Base-by-base conservation (phyloP, 805 yeast genomes). In the Candida easanensis region DNA sequence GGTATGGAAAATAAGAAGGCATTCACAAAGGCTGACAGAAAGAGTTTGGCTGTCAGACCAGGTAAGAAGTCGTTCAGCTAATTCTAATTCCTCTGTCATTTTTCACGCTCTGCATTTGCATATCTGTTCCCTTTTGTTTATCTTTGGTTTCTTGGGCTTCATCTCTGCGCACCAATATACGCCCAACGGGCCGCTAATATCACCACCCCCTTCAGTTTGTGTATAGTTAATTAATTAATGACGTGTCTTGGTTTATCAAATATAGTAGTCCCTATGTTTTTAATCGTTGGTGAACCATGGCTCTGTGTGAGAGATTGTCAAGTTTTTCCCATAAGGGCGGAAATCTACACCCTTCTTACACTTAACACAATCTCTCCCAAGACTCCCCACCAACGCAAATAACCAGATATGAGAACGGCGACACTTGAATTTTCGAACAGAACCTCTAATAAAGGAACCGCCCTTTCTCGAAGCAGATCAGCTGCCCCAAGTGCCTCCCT, bases 1-100 rank as follows among this genome's bases (percentile, higher is more conserved):
- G 79, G 84, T 2, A 71, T 87, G 77, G 81, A 81, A 5, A 76
- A 76, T 44, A 78, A 76, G 53, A 71, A 68, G 42, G 74, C 78
- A 3, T 79, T 88, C 66, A 71, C 71, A 46, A 70, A 68, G 46
- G 85, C 90, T 5, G 71, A 76, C 23, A 65, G 76, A 45, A 70
- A 71, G 49, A 63, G 76, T 18, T 57, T 73, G 38, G 71, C 73
- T 15, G 49, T 43, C 42, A 40, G 36, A 45, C 19, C 54, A 31
- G 44, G 42, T 7, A 43, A 44, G 45, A 45, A 39, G 39, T 33
- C 36, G 20, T 39, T 40, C 31, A 22, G 32, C 9, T 39, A 25
- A 28, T 18, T 22, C 16, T n/a, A 2, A 10, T 11, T 36, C 13
- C 10, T 10, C 14, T 18, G 19, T 17, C 10, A 22, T 6, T 15